Evolutionary conservation across 257 asterid genomes (phyloP), one percentile per base, ranked within the genome.

Genomic region (Orobanche coerulescens): DNA sequence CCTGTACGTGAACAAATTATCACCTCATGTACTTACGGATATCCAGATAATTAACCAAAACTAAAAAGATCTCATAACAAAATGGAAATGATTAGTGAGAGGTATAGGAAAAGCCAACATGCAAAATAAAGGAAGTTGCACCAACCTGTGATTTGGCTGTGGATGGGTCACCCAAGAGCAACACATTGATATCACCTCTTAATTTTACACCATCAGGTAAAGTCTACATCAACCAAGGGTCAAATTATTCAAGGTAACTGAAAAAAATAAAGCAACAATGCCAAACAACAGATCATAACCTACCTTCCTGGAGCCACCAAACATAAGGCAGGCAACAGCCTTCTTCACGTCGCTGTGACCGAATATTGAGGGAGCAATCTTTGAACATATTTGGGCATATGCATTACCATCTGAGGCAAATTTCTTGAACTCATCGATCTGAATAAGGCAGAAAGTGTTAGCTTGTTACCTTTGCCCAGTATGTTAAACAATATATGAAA

Each of bases 301-400:
- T 71, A 93, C 98, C 95, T 93, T 93, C 70, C 98, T 80, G 4
- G 98, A 89, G 57, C 98, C 98, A 76, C 98, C 98, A 76, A 93
- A 89, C 72, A 93, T 52, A 80, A 89, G 98, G 79, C 98, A 89
- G 36, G 96, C 87, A 69, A 93, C 79, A 64, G 98, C 97, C 82
- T 83, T 93, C 74, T 93, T 93, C 73, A 93, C 97, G 65, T 77
- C 78, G 40, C 28, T 73, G 65, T 93, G 98, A 22, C 98, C 97
- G 78, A 93, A 93, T 73, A 93, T 93, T 23, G 97, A 89, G 43
- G 97, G 96, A 34, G 97, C 97, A 76, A 93, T 81, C 77, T 81
- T 84, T 69, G 95, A 77, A 69, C 98, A 93, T 72, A 89, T 84
- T 50, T 82, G 76, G 39, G 79, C 84, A 67, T 88, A 93, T 34